These are phyloP conservation scores for Mycena galopus DNA, from an alignment of 768 basidiomycete genomes.

Conservation along the genomic window DNA sequence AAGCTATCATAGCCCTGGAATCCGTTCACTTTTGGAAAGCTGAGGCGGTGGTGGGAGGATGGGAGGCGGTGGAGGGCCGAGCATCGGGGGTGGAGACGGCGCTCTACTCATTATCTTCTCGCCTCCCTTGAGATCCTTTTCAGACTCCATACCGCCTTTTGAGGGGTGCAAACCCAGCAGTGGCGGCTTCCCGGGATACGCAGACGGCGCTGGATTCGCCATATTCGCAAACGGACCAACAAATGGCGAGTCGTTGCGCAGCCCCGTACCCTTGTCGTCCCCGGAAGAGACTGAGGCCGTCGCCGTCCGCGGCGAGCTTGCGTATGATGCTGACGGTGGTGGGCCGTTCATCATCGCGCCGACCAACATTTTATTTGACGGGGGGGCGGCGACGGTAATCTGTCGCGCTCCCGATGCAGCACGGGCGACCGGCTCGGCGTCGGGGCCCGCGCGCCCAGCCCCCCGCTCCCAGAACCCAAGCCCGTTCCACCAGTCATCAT, in stretches of 20 bases:
- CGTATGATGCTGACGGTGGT: slow-evolving; percentile 15
- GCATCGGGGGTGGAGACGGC: slow-evolving; percentile 28
- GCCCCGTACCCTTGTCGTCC: slow-evolving; percentile 24
- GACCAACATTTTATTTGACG: slow-evolving; percentile 37
- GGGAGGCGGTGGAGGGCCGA: slow-evolving; percentile 31
- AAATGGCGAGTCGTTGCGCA: slow-evolving; percentile 38
- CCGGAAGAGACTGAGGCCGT: slow-evolving; percentile 18
- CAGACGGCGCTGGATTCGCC: slow-evolving; percentile 29
- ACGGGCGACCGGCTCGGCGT: slow-evolving; percentile 35
- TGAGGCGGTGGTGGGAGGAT: slow-evolving; percentile 25
- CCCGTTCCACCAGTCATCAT: slow-evolving; percentile 28
- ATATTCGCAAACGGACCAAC: slow-evolving; percentile 33
- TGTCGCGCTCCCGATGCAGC: slow-evolving; percentile 34
- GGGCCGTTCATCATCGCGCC: slow-evolving; percentile 37
- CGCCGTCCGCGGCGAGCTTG: slow-evolving; percentile 30
- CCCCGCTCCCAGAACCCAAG: slow-evolving; percentile 31
- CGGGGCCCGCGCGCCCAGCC: slow-evolving; percentile 26
- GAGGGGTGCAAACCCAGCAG: slow-evolving; percentile 3
- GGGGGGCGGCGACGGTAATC: slow-evolving; percentile 29
- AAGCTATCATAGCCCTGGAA: slow-evolving; percentile 25
- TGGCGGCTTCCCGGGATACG: slow-evolving; percentile 30
- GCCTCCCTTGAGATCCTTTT: slow-evolving; percentile 20
- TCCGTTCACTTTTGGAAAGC: slow-evolving; percentile 32
- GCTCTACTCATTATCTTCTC: slow-evolving; percentile 17
- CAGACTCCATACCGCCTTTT: slow-evolving; percentile 13